These are phyloP conservation scores for Pontederia paniculata DNA, from an alignment of 176 grass and related monocot species.

Conservation along the genomic window DNA sequence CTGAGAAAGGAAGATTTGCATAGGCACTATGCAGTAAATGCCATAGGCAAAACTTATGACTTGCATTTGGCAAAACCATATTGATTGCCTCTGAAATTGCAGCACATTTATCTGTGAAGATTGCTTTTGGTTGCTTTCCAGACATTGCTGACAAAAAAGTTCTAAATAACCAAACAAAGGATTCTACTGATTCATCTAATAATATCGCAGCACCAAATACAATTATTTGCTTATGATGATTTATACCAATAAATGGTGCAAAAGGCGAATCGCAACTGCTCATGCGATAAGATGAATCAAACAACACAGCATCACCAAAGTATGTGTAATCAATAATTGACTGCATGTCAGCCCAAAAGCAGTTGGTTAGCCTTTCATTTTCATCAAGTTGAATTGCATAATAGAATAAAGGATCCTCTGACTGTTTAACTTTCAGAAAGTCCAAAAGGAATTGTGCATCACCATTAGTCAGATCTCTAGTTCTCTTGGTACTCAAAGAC, in stretches of 20 bases:
- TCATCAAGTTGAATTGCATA: conserved; percentile 41
- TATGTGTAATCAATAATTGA: conserved; percentile 23
- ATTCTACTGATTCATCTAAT: conserved; percentile 27
- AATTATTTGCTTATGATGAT: conserved; percentile 37
- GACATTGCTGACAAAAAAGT: conserved; percentile 31
- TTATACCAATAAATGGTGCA: conserved; percentile 32
- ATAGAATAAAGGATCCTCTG: conserved; percentile 33
- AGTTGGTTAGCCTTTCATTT: conserved; percentile 30
- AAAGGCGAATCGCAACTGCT: conserved; percentile 32
- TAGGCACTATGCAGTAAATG: conserved; percentile 26
- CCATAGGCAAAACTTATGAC: conserved; percentile 29
- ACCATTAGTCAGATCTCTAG: conserved; percentile 34
- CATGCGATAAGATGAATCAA: conserved; percentile 23
- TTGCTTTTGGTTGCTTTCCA: conserved; percentile 33
- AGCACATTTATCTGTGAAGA: conserved; percentile 31
- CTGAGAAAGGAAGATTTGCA: conserved; percentile 14
- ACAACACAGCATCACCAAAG: conserved; percentile 31
- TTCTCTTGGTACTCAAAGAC: conserved; percentile 20
- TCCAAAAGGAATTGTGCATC: conserved; percentile 30
- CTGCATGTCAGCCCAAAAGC: conserved; percentile 30
- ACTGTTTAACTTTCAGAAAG: conserved; percentile 38
- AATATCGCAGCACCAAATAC: conserved; percentile 41
- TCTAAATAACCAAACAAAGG: conserved; percentile 38
- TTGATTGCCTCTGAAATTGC: conserved; percentile 25
- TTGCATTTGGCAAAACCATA: conserved; percentile 16